Evolutionary conservation across 768 basidiomycete genomes (phyloP), one percentile per base, ranked within the genome.

Genomic region (Mycena metata): DNA sequence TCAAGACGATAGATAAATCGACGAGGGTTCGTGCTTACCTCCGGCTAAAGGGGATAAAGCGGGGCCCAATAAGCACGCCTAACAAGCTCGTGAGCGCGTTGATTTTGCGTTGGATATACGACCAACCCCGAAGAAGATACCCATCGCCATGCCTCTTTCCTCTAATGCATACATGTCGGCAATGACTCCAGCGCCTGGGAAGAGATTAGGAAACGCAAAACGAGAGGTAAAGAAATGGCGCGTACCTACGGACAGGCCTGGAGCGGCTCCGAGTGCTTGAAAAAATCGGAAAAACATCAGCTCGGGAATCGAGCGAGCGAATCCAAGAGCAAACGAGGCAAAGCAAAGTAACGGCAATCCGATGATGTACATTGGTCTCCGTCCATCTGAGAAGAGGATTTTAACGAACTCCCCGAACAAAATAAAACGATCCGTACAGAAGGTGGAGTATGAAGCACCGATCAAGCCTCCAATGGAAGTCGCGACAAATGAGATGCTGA

Each of bases 231-330:
- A 8, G 15, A 6, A 50, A 13, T n/a, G 2, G 21, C 19, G 12
- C 0, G 54, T 41, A 17, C 79, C 89, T 60, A 81, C 81, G 45
- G 80, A 84, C 73, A 78, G 74, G 8, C 78, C 84, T 23, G 83
- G 82, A 26, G 85, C 82, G 24, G 86, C 79, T 43, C 89, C 90
- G 59, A 88, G 81, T 0, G 86, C 86, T 73, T 90, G 89, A 0
- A 89, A 66, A n/a, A 86, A 81, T 12, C 90, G 82, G 74, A 84
- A 86, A 19, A 82, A 76, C 69, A 91, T 83, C 13, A 91, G 76
- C 17, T 74, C 72, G 1, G 73, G 75, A n/a, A 86, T 74, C 42
- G 72, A 79, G 1, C 73, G 69, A 0, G 86, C 81, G 3, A 76
- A 60, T 0, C 86, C 84, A 0, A 88, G 84, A 0, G 86, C 88